These are phyloP conservation scores for Conidiobolus incongruus DNA, from an alignment of 371 early-diverging fungal species.

Conservation along the genomic window DNA sequence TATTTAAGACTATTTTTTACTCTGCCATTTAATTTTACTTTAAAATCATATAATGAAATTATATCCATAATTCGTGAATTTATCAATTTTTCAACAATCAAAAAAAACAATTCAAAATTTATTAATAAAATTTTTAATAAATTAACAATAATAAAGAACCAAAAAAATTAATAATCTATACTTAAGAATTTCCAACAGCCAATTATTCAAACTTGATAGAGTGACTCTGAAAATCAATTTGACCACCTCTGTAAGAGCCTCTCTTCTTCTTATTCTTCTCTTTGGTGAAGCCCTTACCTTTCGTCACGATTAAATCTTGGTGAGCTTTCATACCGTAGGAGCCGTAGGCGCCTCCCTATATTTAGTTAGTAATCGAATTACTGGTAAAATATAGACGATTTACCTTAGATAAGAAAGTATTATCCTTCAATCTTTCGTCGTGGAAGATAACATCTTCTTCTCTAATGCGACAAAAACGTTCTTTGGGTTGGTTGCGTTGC, in stretches of 20 bases:
- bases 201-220: slow-evolving; percentile 63
- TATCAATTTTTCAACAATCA: no score
- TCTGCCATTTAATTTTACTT: no score
- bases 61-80: no score
- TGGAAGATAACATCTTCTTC: slow-evolving; percentile 57
- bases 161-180: no score
- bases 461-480: slow-evolving; percentile 61
- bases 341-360: slow-evolving; percentile 21
- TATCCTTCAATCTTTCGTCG: slow-evolving; percentile 63
- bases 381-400: background rate
- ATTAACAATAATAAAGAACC: no score
- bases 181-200: no score
- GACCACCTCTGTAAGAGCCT: slow-evolving; percentile 85
- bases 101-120: no score
- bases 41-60: no score
- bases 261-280: slow-evolving; percentile 97
- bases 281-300: slow-evolving; percentile 82
- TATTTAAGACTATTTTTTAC: no score
- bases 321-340: slow-evolving; percentile 88
- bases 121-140: no score
- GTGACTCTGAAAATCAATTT: slow-evolving; percentile 57
- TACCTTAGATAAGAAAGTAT: slow-evolving; percentile 44
- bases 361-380: no score
- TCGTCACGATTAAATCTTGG: slow-evolving; percentile 66
- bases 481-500: slow-evolving; percentile 16